These are phyloP conservation scores for Kernera saxatilis DNA, from an alignment of 345 rosid genomes.

Conservation along the genomic window DNA sequence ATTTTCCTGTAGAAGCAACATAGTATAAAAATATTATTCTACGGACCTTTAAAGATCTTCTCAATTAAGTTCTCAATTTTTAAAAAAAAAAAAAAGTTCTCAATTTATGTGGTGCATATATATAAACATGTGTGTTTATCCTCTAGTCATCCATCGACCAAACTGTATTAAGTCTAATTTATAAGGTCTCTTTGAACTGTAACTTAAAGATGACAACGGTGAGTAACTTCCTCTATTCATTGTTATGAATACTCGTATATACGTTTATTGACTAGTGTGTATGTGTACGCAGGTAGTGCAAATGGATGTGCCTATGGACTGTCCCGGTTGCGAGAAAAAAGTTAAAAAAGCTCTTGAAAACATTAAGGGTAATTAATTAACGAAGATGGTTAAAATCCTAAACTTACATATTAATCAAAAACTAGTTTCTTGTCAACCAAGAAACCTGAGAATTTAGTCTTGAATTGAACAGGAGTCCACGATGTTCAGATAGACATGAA, in stretches of 20 bases:
- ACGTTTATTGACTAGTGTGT: neutral
- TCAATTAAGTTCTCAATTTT: neutral
- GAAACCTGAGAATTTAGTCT: neutral
- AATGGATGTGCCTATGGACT: slow-evolving; percentile 69
- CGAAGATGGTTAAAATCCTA: neutral
- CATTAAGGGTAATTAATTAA: slow-evolving; percentile 43
- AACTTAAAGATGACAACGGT: slow-evolving; percentile 31
- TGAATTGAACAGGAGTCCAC: slow-evolving; percentile 50
- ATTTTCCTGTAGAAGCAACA: slow-evolving; percentile 10
- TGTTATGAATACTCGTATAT: neutral
- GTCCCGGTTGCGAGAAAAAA: slow-evolving; percentile 61
- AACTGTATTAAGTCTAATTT: neutral
- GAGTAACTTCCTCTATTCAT: slow-evolving; percentile 7
- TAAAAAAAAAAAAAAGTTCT: too few species aligned
- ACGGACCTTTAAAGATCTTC: slow-evolving; percentile 13
- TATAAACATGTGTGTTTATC: neutral
- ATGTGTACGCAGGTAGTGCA: slow-evolving; percentile 43
- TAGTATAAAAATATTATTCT: slow-evolving; percentile 9
- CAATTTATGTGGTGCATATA: neutral
- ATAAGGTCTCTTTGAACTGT: neutral
- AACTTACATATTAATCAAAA: neutral
- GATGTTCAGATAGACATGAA: slow-evolving; percentile 51
- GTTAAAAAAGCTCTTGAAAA: slow-evolving; percentile 56
- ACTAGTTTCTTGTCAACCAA: slow-evolving; percentile 1
- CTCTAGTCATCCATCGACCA: neutral